Evolutionary conservation across 345 rosid genomes (phyloP).

Genomic region (Anacardium occidentale): DNA sequence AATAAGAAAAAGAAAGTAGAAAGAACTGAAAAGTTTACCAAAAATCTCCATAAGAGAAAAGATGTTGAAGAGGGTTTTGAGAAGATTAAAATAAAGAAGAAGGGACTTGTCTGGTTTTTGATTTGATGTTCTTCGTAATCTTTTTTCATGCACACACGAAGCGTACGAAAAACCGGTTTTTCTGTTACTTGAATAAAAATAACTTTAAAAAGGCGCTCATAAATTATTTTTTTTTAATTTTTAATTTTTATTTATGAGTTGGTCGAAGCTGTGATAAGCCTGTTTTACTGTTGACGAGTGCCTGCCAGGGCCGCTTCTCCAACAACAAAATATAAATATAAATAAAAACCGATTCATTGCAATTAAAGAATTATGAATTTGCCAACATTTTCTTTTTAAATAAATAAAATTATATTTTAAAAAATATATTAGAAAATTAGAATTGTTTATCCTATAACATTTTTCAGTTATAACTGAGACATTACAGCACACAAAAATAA

Average conservation of each 20-base stretch:
- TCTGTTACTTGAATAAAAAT: slow-evolving; percentile 21
- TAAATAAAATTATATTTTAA: too few species aligned
- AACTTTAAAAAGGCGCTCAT: not conserved
- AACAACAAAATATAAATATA: not conserved
- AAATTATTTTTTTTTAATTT: not conserved
- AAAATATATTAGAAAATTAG: too few species aligned
- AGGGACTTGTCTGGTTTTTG: not conserved
- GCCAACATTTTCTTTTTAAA: too few species aligned
- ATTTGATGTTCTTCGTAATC: not conserved
- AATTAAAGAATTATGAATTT: too few species aligned
- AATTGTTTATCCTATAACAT: too few species aligned
- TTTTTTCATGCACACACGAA: not conserved
- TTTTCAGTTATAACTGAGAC: too few species aligned
- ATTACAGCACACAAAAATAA: too few species aligned
- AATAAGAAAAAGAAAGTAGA: not conserved
- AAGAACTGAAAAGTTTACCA: not conserved
- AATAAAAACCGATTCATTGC: too few species aligned
- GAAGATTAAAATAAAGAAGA: too few species aligned
- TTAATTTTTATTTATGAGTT: not conserved
- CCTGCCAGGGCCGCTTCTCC: not conserved
- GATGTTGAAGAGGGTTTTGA: not conserved
- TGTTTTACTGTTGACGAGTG: not conserved
- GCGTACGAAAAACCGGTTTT: slow-evolving; percentile 22
- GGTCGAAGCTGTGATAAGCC: too few species aligned
- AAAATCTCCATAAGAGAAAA: not conserved